Evolutionary conservation across 495 filamentous ascomycete species (phyloP).

Genomic region (Endocarpon pusillum): DNA sequence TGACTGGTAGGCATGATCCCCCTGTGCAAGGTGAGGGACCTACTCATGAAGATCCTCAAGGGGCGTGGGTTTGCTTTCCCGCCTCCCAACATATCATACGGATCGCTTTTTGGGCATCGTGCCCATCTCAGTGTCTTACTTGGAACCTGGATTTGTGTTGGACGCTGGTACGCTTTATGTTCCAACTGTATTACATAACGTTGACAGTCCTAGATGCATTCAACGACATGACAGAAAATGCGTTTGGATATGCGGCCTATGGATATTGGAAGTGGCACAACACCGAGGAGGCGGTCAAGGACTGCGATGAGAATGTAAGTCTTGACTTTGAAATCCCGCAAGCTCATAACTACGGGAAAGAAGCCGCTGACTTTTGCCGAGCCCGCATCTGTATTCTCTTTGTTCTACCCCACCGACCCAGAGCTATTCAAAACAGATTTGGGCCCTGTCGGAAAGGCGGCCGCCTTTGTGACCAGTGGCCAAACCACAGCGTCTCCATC

Average conservation of each 20-base stretch:
- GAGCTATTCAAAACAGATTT: conserved; percentile 1
- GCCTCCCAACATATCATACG: conserved; percentile 3
- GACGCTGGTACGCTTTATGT: neutral
- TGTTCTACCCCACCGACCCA: conserved; percentile 1
- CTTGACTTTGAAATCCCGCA: neutral
- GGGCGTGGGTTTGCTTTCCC: conserved; percentile 3
- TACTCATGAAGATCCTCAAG: neutral
- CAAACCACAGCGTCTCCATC: neutral
- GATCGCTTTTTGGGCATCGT: conserved; percentile 3
- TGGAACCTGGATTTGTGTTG: neutral
- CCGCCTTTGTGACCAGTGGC: neutral
- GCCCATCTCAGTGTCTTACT: conserved; percentile 2
- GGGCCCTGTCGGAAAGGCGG: neutral
- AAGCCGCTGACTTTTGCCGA: neutral
- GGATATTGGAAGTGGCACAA: conserved; percentile 6
- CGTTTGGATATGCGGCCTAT: conserved; percentile 1
- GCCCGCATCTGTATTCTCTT: conserved; percentile 1
- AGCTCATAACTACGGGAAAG: no score
- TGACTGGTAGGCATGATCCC: no score
- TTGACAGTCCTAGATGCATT: conserved; percentile 3
- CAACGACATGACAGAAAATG: neutral
- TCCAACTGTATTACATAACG: neutral
- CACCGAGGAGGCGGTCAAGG: conserved; percentile 1
- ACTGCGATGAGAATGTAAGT: conserved; percentile 3
- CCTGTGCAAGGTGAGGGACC: no score